Evolutionary conservation across 2,329 filamentous ascomycete species (phyloP).

Genomic region (Pseudogymnoascus sp.): DNA sequence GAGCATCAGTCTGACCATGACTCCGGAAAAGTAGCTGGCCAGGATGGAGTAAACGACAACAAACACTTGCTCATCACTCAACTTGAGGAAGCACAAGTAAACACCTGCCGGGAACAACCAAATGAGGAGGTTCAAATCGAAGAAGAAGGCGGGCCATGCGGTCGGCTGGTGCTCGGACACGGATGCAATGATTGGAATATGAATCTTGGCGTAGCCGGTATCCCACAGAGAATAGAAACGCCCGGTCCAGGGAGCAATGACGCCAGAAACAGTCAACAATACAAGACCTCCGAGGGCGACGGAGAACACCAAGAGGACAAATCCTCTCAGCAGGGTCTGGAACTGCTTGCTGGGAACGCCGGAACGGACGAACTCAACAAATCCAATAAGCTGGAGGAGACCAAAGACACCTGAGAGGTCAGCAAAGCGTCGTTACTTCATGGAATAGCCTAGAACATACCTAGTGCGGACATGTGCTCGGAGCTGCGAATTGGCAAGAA

Average conservation of each 20-base stretch:
- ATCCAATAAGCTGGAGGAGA: conserved; percentile 85
- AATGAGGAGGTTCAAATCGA: conserved; percentile 95
- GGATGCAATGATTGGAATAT: conserved; percentile 99
- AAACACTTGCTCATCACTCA: conserved; percentile 95
- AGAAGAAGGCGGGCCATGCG: conserved; percentile 98
- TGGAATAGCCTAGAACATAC: conserved; percentile 41
- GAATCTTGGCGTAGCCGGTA: conserved; percentile 96
- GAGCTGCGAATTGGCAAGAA: conserved; percentile 94
- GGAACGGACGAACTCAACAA: conserved; percentile 83
- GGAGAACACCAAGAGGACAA: conserved; percentile 67
- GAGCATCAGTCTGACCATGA: conserved; percentile 99
- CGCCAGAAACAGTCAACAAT: conserved; percentile 78
- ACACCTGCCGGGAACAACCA: conserved; percentile 99
- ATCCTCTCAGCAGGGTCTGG: conserved; percentile 74
- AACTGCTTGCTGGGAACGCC: conserved; percentile 90
- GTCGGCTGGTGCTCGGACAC: conserved; percentile 99
- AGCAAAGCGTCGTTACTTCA: conserved; percentile 13
- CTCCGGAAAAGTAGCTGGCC: conserved; percentile 94
- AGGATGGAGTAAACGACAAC: conserved; percentile 95
- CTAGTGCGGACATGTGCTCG: conserved; percentile 96
- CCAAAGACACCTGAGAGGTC: conserved; percentile 72
- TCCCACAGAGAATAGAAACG: conserved; percentile 99
- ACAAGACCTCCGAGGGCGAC: conserved; percentile 70
- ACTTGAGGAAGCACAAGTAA: conserved; percentile 92
- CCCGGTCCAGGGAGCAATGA: conserved; percentile 95